phyloP scores from a whole-genome alignment of 2,329 filamentous ascomycete species.

The Coniochaeta prunicola region DNA sequence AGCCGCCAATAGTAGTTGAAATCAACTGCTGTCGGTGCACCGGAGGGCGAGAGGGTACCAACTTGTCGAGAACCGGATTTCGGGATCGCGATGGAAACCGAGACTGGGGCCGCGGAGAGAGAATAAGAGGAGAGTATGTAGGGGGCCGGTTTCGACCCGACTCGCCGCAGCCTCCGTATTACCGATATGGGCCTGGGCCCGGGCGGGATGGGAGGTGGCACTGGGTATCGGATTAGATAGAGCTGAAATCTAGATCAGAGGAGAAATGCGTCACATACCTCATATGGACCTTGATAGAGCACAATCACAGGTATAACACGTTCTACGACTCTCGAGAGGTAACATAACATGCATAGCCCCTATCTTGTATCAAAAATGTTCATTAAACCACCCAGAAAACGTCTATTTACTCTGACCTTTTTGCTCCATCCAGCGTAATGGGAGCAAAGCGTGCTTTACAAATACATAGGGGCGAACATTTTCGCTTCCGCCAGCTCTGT shows the following conservation, averaged over 20 bases:
- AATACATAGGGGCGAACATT: background rate
- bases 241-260: background rate
- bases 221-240: background rate
- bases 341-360: background rate
- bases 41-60: background rate
- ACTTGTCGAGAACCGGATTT: background rate
- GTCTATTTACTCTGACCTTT: background rate
- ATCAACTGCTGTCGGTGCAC: background rate
- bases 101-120: background rate
- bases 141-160: background rate
- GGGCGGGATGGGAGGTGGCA: background rate
- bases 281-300: background rate
- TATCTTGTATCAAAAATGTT: background rate
- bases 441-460: background rate
- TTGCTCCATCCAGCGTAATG: background rate
- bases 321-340: background rate
- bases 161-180: background rate
- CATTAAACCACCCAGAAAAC: background rate
- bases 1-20: background rate
- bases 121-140: background rate
- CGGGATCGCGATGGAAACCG: background rate
- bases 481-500: background rate
- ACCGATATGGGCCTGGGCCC: background rate
- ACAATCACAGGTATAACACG: background rate
- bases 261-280: background rate